phyloP scores from a whole-genome alignment of 805 yeast genomes.

The Naumovozyma dairenensis region DNA sequence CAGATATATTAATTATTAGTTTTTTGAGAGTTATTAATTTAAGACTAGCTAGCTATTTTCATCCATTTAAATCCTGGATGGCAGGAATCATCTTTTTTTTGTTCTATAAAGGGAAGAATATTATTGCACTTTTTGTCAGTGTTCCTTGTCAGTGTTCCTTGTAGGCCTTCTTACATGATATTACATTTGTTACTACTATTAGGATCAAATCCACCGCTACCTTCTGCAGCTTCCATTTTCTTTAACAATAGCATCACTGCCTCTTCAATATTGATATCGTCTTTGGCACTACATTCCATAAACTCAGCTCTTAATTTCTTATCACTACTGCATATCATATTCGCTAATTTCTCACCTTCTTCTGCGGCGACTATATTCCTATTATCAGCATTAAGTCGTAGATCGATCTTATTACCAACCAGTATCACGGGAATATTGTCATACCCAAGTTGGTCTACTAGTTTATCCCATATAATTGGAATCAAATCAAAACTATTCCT shows the following conservation, averaged over 20 bases:
- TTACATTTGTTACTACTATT: conserved; percentile 10
- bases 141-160: too few relatives aligned
- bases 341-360: conserved; percentile 16
- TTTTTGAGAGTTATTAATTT: too few relatives aligned
- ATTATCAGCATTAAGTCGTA: conserved; percentile 7
- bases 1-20: too few relatives aligned
- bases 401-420: conserved; percentile 31
- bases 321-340: conserved; percentile 5
- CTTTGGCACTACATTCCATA: conserved; percentile 22
- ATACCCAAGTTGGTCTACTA: conserved; percentile 49
- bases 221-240: conserved; percentile 14
- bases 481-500: conserved; percentile 69
- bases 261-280: conserved; percentile 18
- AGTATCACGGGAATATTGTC: conserved; percentile 68
- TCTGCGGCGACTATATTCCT: conserved; percentile 7
- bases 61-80: too few relatives aligned
- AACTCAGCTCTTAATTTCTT: conserved; percentile 15
- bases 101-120: too few relatives aligned
- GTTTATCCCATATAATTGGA: conserved; percentile 71
- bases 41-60: too few relatives aligned
- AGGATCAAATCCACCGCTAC: conserved; percentile 6
- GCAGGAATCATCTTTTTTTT: too few relatives aligned
- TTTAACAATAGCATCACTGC: conserved; percentile 14
- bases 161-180: conserved; percentile 13
- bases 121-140: too few relatives aligned